Evolutionary conservation across 2,329 filamentous ascomycete genomes (phyloP).

Genomic region (Fusarium tanahbumbuense): DNA sequence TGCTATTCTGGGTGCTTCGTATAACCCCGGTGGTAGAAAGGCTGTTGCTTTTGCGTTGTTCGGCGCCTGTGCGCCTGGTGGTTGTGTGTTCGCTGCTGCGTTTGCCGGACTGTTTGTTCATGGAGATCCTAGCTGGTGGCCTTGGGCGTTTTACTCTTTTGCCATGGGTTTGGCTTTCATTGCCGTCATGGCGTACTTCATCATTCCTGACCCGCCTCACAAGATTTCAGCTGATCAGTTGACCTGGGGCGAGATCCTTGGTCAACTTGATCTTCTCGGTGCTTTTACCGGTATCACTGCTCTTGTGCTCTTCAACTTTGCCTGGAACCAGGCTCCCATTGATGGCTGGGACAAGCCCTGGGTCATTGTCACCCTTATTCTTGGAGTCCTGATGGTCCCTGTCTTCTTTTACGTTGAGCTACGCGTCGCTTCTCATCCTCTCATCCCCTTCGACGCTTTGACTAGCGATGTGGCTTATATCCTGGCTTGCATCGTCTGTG

Average conservation of each 20-base stretch:
- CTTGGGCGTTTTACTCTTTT: slow-evolving; percentile 60
- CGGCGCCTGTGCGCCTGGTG: slow-evolving; percentile 59
- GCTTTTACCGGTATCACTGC: slow-evolving; percentile 61
- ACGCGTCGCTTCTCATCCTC: slow-evolving; percentile 59
- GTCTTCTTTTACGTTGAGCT: slow-evolving; percentile 69
- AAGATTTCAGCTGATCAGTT: slow-evolving; percentile 25
- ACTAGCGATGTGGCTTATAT: slow-evolving; percentile 65
- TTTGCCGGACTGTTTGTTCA: slow-evolving; percentile 56
- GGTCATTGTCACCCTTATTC: slow-evolving; percentile 66
- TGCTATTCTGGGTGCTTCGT: slow-evolving; percentile 69
- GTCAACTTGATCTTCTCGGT: slow-evolving; percentile 55
- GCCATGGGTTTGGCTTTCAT: slow-evolving; percentile 52
- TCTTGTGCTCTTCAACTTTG: slow-evolving; percentile 72
- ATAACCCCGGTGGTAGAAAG: slow-evolving; percentile 67
- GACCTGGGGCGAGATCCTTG: slow-evolving; percentile 36
- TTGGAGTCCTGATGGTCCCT: slow-evolving; percentile 65
- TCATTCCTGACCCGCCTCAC: slow-evolving; percentile 50
- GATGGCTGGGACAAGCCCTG: slow-evolving; percentile 69
- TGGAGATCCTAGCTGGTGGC: slow-evolving; percentile 56
- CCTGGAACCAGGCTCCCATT: slow-evolving; percentile 73
- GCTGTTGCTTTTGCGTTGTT: slow-evolving; percentile 69
- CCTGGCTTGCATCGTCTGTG: slow-evolving; percentile 63
- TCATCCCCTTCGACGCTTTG: slow-evolving; percentile 66
- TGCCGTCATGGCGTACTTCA: slow-evolving; percentile 47
- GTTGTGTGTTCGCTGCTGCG: slow-evolving; percentile 56